phyloP scores from a whole-genome alignment of 2,329 filamentous ascomycete species.

The Trichoderma sp. region DNA sequence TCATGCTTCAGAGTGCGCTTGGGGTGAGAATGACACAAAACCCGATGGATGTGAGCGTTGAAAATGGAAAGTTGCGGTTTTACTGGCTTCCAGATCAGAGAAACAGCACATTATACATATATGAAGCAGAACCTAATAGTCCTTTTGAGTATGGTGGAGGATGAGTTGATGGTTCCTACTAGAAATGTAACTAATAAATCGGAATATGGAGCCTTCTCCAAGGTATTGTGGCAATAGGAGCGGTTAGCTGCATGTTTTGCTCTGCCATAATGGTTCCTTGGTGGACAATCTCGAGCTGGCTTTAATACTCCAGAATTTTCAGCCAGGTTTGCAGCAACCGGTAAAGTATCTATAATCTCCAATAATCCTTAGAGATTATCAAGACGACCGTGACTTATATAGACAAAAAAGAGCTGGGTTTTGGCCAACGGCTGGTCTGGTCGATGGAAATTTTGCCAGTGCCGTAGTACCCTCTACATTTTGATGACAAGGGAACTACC shows the following conservation, averaged over 20 bases:
- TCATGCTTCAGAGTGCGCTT: slow-evolving; percentile 39
- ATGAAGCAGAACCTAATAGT: slow-evolving; percentile 38
- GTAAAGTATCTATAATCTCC: no score
- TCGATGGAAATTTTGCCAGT: no score
- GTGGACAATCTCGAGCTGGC: background rate
- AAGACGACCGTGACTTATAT: no score
- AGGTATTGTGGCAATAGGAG: background rate
- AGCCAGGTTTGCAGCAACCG: no score
- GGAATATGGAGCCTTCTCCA: background rate
- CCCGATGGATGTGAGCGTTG: slow-evolving; percentile 45
- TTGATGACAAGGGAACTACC: no score
- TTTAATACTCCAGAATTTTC: no score
- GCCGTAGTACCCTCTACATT: no score
- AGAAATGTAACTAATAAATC: no score
- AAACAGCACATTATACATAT: slow-evolving; percentile 46
- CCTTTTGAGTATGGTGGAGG: slow-evolving; percentile 25
- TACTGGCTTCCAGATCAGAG: slow-evolving; percentile 48
- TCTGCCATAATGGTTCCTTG: background rate
- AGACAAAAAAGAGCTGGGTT: no score
- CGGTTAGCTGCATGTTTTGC: background rate
- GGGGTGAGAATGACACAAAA: slow-evolving; percentile 46
- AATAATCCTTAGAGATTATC: no score
- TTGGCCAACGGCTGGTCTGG: no score
- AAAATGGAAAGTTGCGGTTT: slow-evolving; percentile 43
- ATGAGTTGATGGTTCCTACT: no score